Conservation (phyloP, 768 basidiomycete genomes). For the Fibroporia radiculosa region DNA sequence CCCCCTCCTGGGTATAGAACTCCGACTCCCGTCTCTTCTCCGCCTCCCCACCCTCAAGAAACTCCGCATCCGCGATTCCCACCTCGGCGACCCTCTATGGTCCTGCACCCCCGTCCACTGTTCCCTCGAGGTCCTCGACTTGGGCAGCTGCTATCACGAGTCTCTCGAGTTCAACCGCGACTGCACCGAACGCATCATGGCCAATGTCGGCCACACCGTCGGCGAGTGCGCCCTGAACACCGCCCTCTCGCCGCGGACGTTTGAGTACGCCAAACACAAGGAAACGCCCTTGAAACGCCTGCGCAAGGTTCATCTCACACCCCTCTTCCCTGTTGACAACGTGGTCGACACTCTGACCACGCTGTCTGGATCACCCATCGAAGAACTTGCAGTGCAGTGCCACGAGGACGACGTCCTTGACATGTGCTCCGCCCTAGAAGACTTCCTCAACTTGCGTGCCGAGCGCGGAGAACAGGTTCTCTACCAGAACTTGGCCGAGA, state of each 20-base stretch:
- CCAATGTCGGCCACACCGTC: slow-evolving; percentile 46
- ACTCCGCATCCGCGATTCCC: slow-evolving; percentile 62
- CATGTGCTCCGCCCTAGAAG: slow-evolving; percentile 46
- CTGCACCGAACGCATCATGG: slow-evolving; percentile 55
- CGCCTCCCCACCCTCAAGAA: slow-evolving; percentile 52
- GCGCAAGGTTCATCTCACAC: slow-evolving; percentile 50
- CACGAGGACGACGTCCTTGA: slow-evolving; percentile 60
- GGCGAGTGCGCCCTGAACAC: slow-evolving; percentile 45
- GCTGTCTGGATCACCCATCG: slow-evolving; percentile 52
- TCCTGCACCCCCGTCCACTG: slow-evolving; percentile 42
- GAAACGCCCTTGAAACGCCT: slow-evolving; percentile 44
- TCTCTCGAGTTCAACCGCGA: slow-evolving; percentile 42
- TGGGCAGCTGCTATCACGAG: slow-evolving; percentile 46
- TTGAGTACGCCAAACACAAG: slow-evolving; percentile 25
- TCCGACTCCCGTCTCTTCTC: slow-evolving; percentile 59
- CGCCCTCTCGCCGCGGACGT: slow-evolving; percentile 34
- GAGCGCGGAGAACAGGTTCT: slow-evolving; percentile 38
- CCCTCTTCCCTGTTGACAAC: slow-evolving; percentile 53
- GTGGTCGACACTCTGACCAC: slow-evolving; percentile 52
- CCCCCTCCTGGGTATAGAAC: slow-evolving; percentile 46
- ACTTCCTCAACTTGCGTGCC: slow-evolving; percentile 46
- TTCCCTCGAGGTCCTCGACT: slow-evolving; percentile 47
- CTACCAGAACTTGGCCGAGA: slow-evolving; percentile 40
- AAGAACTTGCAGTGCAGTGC: slow-evolving; percentile 49
- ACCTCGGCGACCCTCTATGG: slow-evolving; percentile 59